Evolutionary conservation across 306 rosid genomes (phyloP).

Genomic region (Lotus japonicus): DNA sequence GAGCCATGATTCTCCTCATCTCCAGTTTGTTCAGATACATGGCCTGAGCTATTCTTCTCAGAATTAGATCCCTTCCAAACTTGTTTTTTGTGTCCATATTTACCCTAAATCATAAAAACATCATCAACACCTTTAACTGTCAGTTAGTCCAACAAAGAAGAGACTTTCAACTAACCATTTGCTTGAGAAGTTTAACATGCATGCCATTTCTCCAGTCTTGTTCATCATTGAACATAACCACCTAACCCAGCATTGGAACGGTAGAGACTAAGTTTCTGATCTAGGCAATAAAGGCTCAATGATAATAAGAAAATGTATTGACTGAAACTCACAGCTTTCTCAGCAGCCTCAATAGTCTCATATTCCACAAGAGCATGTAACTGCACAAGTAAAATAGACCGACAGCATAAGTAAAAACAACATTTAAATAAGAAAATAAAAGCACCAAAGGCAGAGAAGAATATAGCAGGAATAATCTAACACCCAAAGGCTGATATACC

Average conservation of each 20-base stretch:
- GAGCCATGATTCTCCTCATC: slow-evolving; percentile 56
- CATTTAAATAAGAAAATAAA: background rate
- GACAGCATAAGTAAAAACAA: background rate
- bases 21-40: slow-evolving; percentile 44
- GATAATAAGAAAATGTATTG: slow-evolving; percentile 9
- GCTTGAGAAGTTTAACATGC: slow-evolving; percentile 82
- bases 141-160: background rate
- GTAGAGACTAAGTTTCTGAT: slow-evolving; percentile 2
- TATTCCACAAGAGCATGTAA: slow-evolving; percentile 90
- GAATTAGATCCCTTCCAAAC: slow-evolving; percentile 53
- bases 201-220: slow-evolving; percentile 95
- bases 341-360: slow-evolving; percentile 82
- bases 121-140: slow-evolving; percentile 8
- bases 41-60: slow-evolving; percentile 51
- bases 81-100: slow-evolving; percentile 68
- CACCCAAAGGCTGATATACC: background rate
- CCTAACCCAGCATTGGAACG: slow-evolving; percentile 39
- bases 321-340: slow-evolving; percentile 76
- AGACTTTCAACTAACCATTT: slow-evolving; percentile 38
- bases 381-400: slow-evolving; percentile 29
- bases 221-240: slow-evolving; percentile 64
- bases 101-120: slow-evolving; percentile 42
- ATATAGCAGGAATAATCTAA: background rate
- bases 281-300: background rate
- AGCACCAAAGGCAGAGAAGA: slow-evolving; percentile 9